These are phyloP conservation scores for Saussurea involucrata DNA, from an alignment of 129 eudicot species.

Conservation along the genomic window DNA sequence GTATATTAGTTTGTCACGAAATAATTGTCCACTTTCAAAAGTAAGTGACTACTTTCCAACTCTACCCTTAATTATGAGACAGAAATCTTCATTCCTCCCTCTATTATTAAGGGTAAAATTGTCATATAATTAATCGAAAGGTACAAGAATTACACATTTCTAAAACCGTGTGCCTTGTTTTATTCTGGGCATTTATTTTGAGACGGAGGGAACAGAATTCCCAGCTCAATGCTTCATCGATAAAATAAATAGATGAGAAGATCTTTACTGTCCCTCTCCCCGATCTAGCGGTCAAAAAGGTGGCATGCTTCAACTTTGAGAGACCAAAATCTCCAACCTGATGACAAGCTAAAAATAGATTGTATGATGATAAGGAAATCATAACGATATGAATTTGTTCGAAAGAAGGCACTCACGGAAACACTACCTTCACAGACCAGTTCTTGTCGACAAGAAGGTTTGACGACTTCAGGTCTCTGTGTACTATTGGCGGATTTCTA, in stretches of 20 bases:
- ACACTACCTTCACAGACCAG: constrained; percentile 83
- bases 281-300: constrained; percentile 74
- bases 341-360: constrained; percentile 4
- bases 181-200: background rate
- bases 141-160: background rate
- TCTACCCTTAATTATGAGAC: background rate
- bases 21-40: background rate
- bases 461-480: constrained; percentile 89
- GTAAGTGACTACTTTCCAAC: background rate
- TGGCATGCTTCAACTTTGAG: constrained; percentile 72
- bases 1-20: no score
- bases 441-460: constrained; percentile 81
- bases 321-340: constrained; percentile 97
- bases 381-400: background rate
- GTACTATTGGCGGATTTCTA: constrained; percentile 85
- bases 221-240: background rate
- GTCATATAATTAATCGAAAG: background rate
- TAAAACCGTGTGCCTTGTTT: no score
- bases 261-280: constrained; percentile 82
- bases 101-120: background rate
- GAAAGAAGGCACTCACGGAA: background rate
- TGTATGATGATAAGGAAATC: background rate
- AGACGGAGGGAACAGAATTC: no score
- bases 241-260: constrained; percentile 1
- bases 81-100: background rate